A percentile compares a stretch with the other conserved stretches of the same genome.
phyloP scores from a whole-genome alignment of 2,329 filamentous ascomycete genomes.

The Fusarium sp. region DNA sequence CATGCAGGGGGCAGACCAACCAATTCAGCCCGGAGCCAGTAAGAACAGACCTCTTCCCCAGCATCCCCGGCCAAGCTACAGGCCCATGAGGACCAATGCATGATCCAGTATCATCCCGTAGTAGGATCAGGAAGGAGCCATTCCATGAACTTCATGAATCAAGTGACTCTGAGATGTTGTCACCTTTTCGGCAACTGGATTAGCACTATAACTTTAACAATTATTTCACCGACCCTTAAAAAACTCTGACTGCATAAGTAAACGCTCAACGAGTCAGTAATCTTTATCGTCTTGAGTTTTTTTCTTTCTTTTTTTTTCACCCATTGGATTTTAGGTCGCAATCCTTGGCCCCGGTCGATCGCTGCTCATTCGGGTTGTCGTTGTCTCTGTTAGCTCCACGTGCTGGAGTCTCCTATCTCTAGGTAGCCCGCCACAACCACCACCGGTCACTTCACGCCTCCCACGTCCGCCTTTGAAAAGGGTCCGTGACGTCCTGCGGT shows the following conservation, averaged over 20 bases:
- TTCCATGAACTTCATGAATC: slow-evolving; percentile 13
- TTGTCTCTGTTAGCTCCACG: slow-evolving; percentile 44
- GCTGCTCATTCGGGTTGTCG: slow-evolving; percentile 39
- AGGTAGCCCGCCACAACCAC: slow-evolving; percentile 35
- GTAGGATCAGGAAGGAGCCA: slow-evolving; percentile 41
- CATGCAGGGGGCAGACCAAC: slow-evolving; percentile 45
- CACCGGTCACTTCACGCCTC: slow-evolving; percentile 33
- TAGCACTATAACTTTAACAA: background rate
- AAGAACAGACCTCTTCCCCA: slow-evolving; percentile 6
- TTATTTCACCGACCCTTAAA: slow-evolving; percentile 1
- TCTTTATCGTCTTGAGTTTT: slow-evolving; percentile 3
- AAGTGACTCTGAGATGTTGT: slow-evolving; percentile 27
- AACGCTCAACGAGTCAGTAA: slow-evolving; percentile 8
- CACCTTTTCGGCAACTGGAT: slow-evolving; percentile 2
- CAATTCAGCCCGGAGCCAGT: slow-evolving; percentile 29
- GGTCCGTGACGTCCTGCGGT: slow-evolving; percentile 40
- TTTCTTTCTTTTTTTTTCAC: too few relatives aligned
- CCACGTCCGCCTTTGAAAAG: slow-evolving; percentile 25
- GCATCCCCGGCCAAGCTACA: slow-evolving; percentile 24
- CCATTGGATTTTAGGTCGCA: slow-evolving; percentile 8
- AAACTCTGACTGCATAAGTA: background rate
- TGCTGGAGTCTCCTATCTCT: slow-evolving; percentile 45
- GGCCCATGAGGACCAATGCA: slow-evolving; percentile 28
- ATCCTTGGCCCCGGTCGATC: slow-evolving; percentile 38
- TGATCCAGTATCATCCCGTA: slow-evolving; percentile 23